These are phyloP conservation scores for Trichoderma breve DNA, from an alignment of 2,329 filamentous ascomycete genomes.

Conservation along the genomic window DNA sequence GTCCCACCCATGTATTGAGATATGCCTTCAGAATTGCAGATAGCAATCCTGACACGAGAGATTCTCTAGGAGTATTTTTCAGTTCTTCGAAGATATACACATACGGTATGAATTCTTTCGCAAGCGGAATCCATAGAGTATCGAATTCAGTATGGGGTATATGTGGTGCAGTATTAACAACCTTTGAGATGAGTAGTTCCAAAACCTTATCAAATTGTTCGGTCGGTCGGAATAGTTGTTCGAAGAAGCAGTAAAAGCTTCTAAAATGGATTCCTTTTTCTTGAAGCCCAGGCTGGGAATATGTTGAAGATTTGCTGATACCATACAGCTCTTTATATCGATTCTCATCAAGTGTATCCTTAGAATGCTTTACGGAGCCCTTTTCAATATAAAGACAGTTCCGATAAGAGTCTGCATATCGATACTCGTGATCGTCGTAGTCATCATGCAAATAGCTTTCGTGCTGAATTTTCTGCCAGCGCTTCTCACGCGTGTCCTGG, in stretches of 20 bases:
- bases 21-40: not conserved
- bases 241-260: not conserved
- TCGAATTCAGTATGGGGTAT: not conserved
- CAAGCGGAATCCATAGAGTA: not conserved
- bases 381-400: not conserved
- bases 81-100: too few relatives aligned
- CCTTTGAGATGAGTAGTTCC: not conserved
- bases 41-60: not conserved
- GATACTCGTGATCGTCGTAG: not conserved
- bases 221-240: not conserved
- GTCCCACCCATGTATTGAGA: not conserved
- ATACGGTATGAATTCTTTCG: not conserved
- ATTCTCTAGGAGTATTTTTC: not conserved
- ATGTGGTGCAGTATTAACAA: not conserved
- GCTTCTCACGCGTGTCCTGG: not conserved
- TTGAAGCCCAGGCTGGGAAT: not conserved
- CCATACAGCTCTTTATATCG: not conserved
- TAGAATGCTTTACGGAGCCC: not conserved
- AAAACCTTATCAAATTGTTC: not conserved
- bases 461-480: not conserved
- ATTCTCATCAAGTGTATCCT: not conserved
- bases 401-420: not conserved
- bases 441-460: not conserved
- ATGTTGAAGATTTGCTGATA: not conserved
- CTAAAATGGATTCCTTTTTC: not conserved